These are phyloP conservation scores for Eucalyptus microcorys DNA, from an alignment of 345 rosid species.

Conservation along the genomic window DNA sequence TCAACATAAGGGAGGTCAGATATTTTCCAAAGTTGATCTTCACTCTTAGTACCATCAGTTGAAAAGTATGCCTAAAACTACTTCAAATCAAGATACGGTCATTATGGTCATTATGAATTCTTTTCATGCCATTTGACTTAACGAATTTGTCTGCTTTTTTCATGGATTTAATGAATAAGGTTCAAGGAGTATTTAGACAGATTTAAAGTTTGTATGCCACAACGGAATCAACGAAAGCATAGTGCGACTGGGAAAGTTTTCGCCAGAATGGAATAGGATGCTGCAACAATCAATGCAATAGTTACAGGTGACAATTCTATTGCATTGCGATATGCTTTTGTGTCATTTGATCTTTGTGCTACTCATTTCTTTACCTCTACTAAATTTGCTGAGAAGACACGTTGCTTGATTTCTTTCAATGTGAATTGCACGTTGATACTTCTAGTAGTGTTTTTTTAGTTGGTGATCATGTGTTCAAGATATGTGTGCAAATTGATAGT, in stretches of 20 bases:
- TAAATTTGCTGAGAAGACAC: neutral
- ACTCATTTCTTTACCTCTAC: neutral
- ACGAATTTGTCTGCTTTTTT: fast-evolving
- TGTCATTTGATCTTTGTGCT: neutral
- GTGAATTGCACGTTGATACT: neutral
- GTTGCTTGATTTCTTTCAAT: neutral
- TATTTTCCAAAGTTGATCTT: fast-evolving
- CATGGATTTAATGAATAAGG: no score
- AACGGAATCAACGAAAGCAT: neutral
- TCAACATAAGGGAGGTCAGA: no score
- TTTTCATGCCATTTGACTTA: no score
- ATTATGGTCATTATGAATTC: no score
- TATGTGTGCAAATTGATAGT: neutral
- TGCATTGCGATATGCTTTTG: neutral
- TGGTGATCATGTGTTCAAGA: neutral
- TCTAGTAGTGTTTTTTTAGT: neutral
- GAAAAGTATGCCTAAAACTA: no score
- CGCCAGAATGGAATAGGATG: neutral
- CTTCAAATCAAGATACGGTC: no score
- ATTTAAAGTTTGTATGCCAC: no score
- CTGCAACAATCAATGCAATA: neutral
- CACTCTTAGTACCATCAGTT: no score
- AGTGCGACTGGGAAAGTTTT: neutral
- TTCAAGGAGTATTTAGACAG: no score
- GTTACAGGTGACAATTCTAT: neutral